Conservation (phyloP, 805 yeast genomes). For the Ogataea corticis region DNA sequence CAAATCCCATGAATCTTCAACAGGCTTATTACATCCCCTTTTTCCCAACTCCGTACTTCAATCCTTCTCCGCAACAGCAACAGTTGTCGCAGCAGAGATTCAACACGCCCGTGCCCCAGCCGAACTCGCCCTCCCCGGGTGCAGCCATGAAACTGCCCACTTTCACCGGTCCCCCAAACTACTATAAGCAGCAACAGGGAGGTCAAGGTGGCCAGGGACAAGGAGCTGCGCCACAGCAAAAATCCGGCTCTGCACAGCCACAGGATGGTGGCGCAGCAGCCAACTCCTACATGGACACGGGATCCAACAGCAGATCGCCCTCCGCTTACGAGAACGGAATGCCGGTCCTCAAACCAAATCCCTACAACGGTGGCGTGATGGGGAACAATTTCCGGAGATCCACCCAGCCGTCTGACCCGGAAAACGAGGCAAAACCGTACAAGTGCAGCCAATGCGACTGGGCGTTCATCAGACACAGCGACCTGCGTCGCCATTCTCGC, state of each 20-base stretch:
- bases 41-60: slow-evolving; percentile 24
- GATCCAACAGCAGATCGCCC: slow-evolving; percentile 9
- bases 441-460: slow-evolving; percentile 55
- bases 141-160: slow-evolving; percentile 16
- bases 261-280: slow-evolving; percentile 5
- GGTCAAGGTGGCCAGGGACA: no score
- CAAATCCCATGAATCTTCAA: slow-evolving; percentile 26
- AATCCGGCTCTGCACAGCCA: slow-evolving; percentile 2
- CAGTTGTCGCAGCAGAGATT: slow-evolving; percentile 25
- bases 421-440: slow-evolving; percentile 34
- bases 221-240: slow-evolving; percentile 9
- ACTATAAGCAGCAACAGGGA: slow-evolving; percentile 17
- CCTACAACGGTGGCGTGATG: slow-evolving; percentile 14
- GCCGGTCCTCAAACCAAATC: slow-evolving; percentile 19
- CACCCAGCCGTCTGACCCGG: slow-evolving; percentile 20
- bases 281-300: slow-evolving; percentile 12
- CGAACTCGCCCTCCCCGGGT: slow-evolving; percentile 10
- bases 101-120: slow-evolving; percentile 17
- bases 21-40: slow-evolving; percentile 28
- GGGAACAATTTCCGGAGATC: slow-evolving; percentile 14
- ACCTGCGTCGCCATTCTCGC: slow-evolving; percentile 64
- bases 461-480: slow-evolving; percentile 71
- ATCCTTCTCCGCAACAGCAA: slow-evolving; percentile 25
- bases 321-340: slow-evolving; percentile 11
- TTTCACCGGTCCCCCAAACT: slow-evolving; percentile 16